Conservation (phyloP, 2,329 filamentous ascomycete genomes). For the Lizonia empirigonia region DNA sequence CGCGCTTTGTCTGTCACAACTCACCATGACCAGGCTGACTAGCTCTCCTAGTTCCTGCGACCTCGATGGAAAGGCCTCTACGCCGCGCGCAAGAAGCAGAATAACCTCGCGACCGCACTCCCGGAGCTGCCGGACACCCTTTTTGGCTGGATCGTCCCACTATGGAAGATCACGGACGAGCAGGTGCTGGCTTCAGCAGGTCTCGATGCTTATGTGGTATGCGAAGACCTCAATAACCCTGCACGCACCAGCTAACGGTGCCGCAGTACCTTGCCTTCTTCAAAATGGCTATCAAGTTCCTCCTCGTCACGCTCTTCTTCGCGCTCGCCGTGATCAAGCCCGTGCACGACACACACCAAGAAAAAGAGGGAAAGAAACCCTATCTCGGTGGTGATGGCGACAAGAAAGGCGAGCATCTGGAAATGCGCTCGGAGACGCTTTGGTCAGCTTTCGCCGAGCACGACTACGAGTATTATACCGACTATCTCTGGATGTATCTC, state of each 20-base stretch:
- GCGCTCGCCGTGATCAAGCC: constrained; percentile 81
- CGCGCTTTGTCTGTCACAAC: constrained; percentile 36
- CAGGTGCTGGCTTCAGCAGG: constrained; percentile 89
- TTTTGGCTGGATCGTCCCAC: constrained; percentile 88
- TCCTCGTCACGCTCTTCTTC: constrained; percentile 80
- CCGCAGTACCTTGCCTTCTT: constrained; percentile 85
- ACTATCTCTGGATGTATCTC: constrained; percentile 90
- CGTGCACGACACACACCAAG: constrained; percentile 72
- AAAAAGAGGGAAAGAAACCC: constrained; percentile 33
- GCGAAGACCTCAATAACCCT: constrained; percentile 32
- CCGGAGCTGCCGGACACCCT: constrained; percentile 82
- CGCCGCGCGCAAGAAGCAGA: constrained; percentile 81
- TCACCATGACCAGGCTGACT: constrained; percentile 30
- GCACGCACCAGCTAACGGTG: constrained; percentile 6
- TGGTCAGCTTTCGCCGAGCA: constrained; percentile 26
- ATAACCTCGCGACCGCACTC: constrained; percentile 67
- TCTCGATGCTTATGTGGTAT: constrained; percentile 88
- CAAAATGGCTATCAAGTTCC: constrained; percentile 88
- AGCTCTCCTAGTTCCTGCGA: constrained; percentile 69
- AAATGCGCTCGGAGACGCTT: constrained; percentile 24
- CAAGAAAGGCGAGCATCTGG: constrained; percentile 21
- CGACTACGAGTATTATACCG: constrained; percentile 51
- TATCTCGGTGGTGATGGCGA: constrained; percentile 19
- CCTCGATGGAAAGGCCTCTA: constrained; percentile 93
- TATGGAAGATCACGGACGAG: constrained; percentile 85